Evolutionary conservation across 1,284 basidiomycete genomes (phyloP).

Genomic region (Polyporus tsugae): DNA sequence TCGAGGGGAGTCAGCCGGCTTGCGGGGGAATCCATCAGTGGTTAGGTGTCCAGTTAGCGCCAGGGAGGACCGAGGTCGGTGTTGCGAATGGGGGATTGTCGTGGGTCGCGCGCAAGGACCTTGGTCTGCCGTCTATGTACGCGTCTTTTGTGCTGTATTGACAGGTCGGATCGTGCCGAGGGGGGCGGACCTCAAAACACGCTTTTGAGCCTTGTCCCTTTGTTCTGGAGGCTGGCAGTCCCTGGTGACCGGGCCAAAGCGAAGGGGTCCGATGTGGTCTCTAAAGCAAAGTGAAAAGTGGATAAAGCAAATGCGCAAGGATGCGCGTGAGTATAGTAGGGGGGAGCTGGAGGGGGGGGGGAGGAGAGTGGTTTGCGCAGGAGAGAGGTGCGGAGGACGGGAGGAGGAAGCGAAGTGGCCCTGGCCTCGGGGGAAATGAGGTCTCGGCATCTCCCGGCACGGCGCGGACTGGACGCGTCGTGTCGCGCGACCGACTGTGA

Average conservation of each 20-base stretch:
- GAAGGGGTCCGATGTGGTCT: conserved; percentile 5
- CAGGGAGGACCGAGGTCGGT: background rate
- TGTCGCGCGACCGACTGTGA: conserved; percentile 18
- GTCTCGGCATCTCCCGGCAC: conserved; percentile 23
- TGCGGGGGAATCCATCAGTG: conserved; percentile 12
- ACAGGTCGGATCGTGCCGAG: background rate
- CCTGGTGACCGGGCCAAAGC: conserved; percentile 1
- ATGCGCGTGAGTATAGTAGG: background rate
- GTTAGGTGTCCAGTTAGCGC: conserved; percentile 8
- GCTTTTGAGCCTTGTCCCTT: conserved; percentile 10
- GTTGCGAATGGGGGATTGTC: conserved; percentile 2
- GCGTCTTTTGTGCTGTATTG: background rate
- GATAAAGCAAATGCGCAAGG: background rate
- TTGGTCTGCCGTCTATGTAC: background rate
- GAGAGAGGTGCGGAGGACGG: conserved; percentile 25
- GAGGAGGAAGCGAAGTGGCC: conserved; percentile 15
- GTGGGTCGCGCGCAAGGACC: background rate
- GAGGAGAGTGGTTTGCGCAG: conserved; percentile 12
- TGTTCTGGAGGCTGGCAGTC: conserved; percentile 8
- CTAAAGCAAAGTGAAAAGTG: background rate
- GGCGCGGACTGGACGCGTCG: conserved; percentile 31
- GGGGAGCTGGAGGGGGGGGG: conserved; percentile 13
- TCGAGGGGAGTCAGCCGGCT: conserved; percentile 10
- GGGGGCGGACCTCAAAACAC: conserved; percentile 13
- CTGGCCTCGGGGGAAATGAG: conserved; percentile 20